Evolutionary conservation across 2,329 filamentous ascomycete genomes (phyloP).

Genomic region (Cladosporium sp.): DNA sequence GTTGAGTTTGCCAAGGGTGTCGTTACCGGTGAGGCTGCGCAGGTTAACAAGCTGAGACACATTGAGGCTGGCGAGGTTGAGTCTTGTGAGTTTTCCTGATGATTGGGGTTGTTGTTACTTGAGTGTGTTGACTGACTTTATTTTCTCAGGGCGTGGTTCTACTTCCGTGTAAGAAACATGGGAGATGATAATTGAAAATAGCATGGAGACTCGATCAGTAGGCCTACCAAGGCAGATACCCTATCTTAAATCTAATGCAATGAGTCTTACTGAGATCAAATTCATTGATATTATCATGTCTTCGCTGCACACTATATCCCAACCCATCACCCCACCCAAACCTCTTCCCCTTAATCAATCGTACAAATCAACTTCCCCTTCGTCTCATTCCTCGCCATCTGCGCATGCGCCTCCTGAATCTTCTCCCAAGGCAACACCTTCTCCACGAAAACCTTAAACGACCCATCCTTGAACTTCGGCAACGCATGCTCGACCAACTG

Average conservation of each 20-base stretch:
- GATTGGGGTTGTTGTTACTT: not conserved
- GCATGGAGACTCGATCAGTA: too few relatives aligned
- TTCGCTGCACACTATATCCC: too few relatives aligned
- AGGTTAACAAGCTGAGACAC: slow-evolving; percentile 73
- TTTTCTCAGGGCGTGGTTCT: not conserved
- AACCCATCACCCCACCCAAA: too few relatives aligned
- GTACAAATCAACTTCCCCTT: slow-evolving; percentile 50
- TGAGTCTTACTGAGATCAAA: too few relatives aligned
- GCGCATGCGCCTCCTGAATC: slow-evolving; percentile 45
- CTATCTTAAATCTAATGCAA: too few relatives aligned
- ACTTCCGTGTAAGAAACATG: not conserved
- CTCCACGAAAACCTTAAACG: slow-evolving; percentile 75
- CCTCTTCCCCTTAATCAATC: slow-evolving; percentile 30
- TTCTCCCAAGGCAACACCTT: slow-evolving; percentile 78
- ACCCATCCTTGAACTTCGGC: slow-evolving; percentile 67
- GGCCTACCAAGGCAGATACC: too few relatives aligned
- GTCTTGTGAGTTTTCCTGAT: slow-evolving; percentile 44
- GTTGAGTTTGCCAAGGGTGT: slow-evolving; percentile 73
- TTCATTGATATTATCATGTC: too few relatives aligned
- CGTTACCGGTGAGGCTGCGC: slow-evolving; percentile 66
- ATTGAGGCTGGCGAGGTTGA: slow-evolving; percentile 62
- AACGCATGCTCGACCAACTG: slow-evolving; percentile 70
- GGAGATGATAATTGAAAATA: too few relatives aligned
- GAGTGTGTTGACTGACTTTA: not conserved
- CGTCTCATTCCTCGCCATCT: slow-evolving; percentile 42